phyloP scores from a whole-genome alignment of 1,284 basidiomycete genomes.

The Puccinia hordei region DNA sequence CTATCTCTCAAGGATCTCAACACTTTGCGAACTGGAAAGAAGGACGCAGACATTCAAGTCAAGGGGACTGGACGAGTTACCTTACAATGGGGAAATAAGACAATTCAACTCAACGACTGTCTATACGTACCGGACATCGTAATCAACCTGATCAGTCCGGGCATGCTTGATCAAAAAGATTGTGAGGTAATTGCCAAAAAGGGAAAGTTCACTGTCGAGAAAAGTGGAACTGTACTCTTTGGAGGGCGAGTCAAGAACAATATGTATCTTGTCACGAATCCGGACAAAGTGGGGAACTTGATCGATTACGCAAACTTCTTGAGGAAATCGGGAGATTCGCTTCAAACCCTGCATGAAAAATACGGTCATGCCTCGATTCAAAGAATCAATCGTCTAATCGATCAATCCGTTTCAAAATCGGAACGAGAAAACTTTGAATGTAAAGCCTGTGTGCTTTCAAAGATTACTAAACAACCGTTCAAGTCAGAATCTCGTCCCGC shows the following conservation, averaged over 20 bases:
- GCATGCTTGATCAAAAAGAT: not conserved
- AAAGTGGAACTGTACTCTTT: too few species aligned
- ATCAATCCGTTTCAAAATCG: not conserved
- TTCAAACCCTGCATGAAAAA: not conserved
- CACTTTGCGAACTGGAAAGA: not conserved
- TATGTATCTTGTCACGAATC: not conserved
- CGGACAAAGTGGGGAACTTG: not conserved
- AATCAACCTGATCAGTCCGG: not conserved
- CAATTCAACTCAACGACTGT: not conserved
- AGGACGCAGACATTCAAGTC: not conserved
- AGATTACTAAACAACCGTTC: conserved; percentile 4
- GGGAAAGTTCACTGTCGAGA: too few species aligned
- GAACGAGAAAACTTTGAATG: not conserved
- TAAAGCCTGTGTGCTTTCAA: not conserved
- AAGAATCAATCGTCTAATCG: not conserved
- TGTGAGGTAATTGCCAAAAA: not conserved
- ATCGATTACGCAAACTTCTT: not conserved
- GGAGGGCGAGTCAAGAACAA: too few species aligned
- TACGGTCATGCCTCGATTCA: not conserved
- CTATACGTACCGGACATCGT: conserved; percentile 13
- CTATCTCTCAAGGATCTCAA: not conserved
- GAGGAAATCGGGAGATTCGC: too few species aligned
- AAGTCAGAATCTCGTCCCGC: not conserved
- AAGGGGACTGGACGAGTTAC: not conserved
- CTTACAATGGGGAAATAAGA: not conserved